Base-by-base conservation (phyloP, 176 grass and related monocot species). In the Oryza longistaminata region DNA sequence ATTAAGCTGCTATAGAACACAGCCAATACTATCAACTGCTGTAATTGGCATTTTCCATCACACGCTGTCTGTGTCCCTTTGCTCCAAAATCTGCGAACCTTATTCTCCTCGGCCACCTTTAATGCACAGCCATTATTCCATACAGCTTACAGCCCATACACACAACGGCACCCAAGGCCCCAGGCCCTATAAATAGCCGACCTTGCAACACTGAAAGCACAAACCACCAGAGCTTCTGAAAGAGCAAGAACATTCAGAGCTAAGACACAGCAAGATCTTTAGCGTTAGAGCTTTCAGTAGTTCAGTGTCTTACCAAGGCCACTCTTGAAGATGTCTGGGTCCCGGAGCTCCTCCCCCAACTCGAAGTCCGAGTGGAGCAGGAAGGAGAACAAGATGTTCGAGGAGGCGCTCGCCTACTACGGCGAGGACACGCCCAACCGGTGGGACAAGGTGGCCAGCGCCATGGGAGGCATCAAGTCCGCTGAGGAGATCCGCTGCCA, bases 341-440 rank as follows among this genome's bases (percentile, higher is more conserved):
- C 90, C 0, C 74, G 78, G 61, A 88, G 86, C 68, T 78, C 79
- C 61, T 88, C 86, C 8, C 67, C 82, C 17, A 92, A 40, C 79
- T 82, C 77, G 0, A 50, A 29, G 27, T 71, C 92, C 1, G 69
- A 13, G 46, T 98, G 96, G 96, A 95, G 93, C 60, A 1, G 2
- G 11, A 90, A 90, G 78, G 90, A 98, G 77, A 92, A 98, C 91
- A 87, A 98, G 89, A 87, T 87, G 86, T 98, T 98, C 16, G 96
- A 98, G 79, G 52, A 91, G 48, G 93, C 85, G 0, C 86, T 98
- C 5, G 96, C 96, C 11, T 90, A 87, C 71, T 93, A 93, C 25
- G 96, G 88, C 46, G 66, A 90, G 74, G 89, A 87, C 72, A 90
- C 91, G 34, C 89, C 96, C 66, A 92, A 98, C 83, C 91, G 88